phyloP scores from a whole-genome alignment of 768 basidiomycete genomes.

The Naganishia randhawae region DNA sequence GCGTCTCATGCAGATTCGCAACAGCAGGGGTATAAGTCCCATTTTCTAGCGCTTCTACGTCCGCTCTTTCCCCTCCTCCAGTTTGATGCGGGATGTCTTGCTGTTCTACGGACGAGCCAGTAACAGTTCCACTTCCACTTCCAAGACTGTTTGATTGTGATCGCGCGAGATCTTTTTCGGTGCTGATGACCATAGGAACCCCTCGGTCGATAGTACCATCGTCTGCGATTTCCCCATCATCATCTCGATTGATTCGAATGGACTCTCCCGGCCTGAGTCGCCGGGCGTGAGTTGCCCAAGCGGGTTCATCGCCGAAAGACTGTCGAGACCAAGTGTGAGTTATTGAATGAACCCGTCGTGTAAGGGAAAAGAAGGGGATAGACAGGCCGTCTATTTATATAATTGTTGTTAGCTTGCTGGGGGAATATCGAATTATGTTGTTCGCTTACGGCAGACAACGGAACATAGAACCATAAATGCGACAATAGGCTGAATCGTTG shows the following conservation, averaged over 20 bases:
- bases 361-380: conserved; percentile 90
- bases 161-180: conserved; percentile 12
- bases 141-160: conserved; percentile 15
- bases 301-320: conserved; percentile 58
- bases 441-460: conserved; percentile 58
- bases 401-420: not conserved
- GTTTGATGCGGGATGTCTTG: conserved; percentile 23
- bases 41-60: conserved; percentile 28
- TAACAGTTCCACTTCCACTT: not conserved
- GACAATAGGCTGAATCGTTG: conserved; percentile 84
- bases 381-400: conserved; percentile 66
- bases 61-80: conserved; percentile 31
- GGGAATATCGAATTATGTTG: not conserved
- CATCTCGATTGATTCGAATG: conserved; percentile 80
- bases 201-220: conserved; percentile 30
- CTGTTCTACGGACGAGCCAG: conserved; percentile 1
- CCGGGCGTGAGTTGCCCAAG: conserved; percentile 77
- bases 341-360: conserved; percentile 82
- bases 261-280: conserved; percentile 68
- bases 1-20: not conserved
- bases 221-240: conserved; percentile 53
- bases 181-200: not conserved
- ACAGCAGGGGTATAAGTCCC: conserved; percentile 27
- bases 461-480: conserved; percentile 92
- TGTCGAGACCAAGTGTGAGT: conserved; percentile 85